phyloP scores from a whole-genome alignment of 305 asterid species.

The Solanum hybrid region DNA sequence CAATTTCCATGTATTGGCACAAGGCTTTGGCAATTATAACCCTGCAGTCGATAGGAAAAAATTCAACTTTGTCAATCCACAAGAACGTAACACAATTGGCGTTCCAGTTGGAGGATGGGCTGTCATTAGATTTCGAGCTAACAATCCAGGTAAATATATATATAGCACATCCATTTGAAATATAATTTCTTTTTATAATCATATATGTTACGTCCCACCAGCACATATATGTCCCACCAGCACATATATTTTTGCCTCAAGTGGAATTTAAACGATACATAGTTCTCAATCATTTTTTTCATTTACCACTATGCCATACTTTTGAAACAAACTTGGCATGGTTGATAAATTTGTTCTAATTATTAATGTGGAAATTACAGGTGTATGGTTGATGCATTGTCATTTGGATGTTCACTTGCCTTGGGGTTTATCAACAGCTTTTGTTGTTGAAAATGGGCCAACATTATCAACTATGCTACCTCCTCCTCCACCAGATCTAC shows the following conservation, averaged over 20 bases:
- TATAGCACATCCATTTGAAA: background rate
- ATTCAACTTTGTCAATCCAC: conserved; percentile 8
- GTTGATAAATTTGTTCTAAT: background rate
- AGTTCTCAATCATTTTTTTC: background rate
- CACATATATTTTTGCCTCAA: background rate
- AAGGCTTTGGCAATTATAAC: conserved; percentile 10
- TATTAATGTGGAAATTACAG: background rate
- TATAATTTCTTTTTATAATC: background rate
- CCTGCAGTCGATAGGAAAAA: background rate
- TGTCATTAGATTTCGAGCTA: conserved; percentile 8
- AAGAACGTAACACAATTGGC: conserved; percentile 8
- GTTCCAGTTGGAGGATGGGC: conserved; percentile 12
- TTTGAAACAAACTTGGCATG: background rate
- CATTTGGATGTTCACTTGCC: conserved; percentile 15
- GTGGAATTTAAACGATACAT: background rate
- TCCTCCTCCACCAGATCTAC: conserved; percentile 13
- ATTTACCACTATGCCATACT: background rate
- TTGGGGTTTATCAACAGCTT: conserved; percentile 7
- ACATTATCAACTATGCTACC: conserved; percentile 10
- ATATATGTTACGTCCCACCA: background rate
- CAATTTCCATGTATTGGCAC: conserved; percentile 8
- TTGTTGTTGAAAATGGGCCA: conserved; percentile 12
- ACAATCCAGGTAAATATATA: conserved; percentile 7
- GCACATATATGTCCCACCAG: background rate
- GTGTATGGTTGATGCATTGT: conserved; percentile 12